Conservation (phyloP, 805 yeast genomes). For the Lipomyces starkeyi region DNA sequence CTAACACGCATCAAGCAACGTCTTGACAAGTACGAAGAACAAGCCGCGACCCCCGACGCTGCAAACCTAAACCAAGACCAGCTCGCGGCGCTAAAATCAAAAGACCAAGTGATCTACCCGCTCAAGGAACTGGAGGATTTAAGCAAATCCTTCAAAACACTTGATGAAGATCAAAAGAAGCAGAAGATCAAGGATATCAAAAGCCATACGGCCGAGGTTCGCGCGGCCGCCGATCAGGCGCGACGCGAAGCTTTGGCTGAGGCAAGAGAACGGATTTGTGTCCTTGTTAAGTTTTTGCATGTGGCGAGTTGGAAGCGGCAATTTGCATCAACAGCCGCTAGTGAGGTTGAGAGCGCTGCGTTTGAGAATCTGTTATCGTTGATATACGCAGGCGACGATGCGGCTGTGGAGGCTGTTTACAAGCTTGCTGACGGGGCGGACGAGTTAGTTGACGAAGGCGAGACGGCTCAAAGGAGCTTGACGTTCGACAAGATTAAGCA, state of each 20-base stretch:
- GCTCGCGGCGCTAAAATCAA: conserved; percentile 44
- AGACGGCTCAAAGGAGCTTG: conserved; percentile 29
- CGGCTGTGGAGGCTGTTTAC: conserved; percentile 44
- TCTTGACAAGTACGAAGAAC: conserved; percentile 47
- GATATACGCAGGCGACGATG: conserved; percentile 46
- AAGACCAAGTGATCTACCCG: conserved; percentile 47
- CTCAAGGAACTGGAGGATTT: conserved; percentile 47
- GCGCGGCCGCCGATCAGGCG: conserved; percentile 21
- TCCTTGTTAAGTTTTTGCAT: conserved; percentile 44
- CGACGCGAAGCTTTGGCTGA: conserved; percentile 30
- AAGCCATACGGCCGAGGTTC: conserved; percentile 28
- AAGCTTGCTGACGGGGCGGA: conserved; percentile 42
- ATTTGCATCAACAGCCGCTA: conserved; percentile 27
- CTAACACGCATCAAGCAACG: conserved; percentile 26
- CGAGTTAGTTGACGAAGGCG: conserved; percentile 39
- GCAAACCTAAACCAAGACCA: conserved; percentile 47
- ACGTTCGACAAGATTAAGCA: conserved; percentile 23
- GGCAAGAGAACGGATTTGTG: conserved; percentile 38
- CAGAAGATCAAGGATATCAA: conserved; percentile 27
- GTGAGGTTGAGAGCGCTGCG: conserved; percentile 39
- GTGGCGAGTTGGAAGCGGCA: conserved; percentile 47
- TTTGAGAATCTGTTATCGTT: conserved; percentile 44
- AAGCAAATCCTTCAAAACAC: conserved; percentile 38
- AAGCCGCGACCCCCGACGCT: conserved; percentile 41
- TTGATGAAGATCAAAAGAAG: conserved; percentile 31